Evolutionary conservation across 768 basidiomycete genomes (phyloP), one percentile per base, ranked within the genome.

Genomic region (Psilocybe sp.): DNA sequence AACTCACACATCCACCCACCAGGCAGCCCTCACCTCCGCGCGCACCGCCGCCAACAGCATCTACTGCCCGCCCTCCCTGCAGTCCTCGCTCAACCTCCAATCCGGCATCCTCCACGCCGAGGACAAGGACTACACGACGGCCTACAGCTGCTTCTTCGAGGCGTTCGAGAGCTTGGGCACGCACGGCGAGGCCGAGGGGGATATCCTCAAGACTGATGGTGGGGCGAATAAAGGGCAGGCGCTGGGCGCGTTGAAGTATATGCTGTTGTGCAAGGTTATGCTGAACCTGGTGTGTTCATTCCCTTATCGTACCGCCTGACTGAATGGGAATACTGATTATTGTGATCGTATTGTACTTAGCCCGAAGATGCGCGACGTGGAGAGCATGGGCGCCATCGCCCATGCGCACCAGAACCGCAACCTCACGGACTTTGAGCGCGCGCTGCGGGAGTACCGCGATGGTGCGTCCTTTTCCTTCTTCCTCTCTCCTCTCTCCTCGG

Each of bases 241-340:
- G 1, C 74, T 97, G 15, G 82, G 79, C 1, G 93, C 93, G 4
- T 74, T 99, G 56, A 98, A 99, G 69, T 98, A 99, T 69, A 97
- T 98, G 96, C 77, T 98, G 13, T 68, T 98, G 40, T 99, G 97
- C 69, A 98, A 99, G 66, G 87, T 99, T 64, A 99, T 99, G 96
- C 75, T 98, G 55, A 93, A 93, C 62, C 67, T 96, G 63, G 95
- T 96, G 52, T 55, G 85, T 76, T 10, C 11, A 9, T 13, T 38
- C 19, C 35, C 42, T 8, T 47, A 23, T 45, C 20, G n/a, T n/a
- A n/a, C n/a, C n/a, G n/a, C n/a, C n/a, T n/a, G n/a, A n/a, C n/a
- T n/a, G n/a, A n/a, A n/a, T n/a, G n/a, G n/a, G n/a, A n/a, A n/a
- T 98, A 71, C 98, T 98, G 76, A 88, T 96, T 81, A 90, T 98